phyloP scores from a whole-genome alignment of 2,329 filamentous ascomycete species.

The Ophiostoma ulmi region DNA sequence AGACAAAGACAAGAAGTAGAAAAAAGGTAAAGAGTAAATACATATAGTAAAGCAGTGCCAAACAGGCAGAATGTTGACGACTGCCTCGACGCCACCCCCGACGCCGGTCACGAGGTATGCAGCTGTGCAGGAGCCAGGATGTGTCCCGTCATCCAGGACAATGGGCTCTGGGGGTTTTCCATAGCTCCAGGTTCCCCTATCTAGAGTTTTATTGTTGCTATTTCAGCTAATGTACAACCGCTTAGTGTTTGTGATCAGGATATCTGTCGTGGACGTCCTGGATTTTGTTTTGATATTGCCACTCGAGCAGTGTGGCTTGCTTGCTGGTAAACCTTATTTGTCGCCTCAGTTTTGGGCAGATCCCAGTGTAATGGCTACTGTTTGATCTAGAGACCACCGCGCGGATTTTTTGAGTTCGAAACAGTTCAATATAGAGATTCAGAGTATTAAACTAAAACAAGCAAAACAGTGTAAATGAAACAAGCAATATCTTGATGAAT shows the following conservation, averaged over 20 bases:
- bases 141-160: background rate
- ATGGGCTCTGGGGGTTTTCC: background rate
- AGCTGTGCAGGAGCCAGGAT: background rate
- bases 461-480: no score
- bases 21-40: no score
- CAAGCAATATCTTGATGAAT: no score
- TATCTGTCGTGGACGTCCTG: background rate
- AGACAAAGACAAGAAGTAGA: no score
- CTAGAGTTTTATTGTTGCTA: background rate
- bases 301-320: background rate
- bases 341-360: background rate
- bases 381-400: no score
- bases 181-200: background rate
- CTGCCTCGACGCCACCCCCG: background rate
- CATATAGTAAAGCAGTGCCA: background rate
- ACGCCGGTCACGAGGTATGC: background rate
- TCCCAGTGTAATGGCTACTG: background rate
- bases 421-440: no score
- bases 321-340: background rate
- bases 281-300: background rate
- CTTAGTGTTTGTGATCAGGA: no score
- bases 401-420: no score
- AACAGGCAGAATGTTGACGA: background rate
- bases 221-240: no score
- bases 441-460: no score